Conservation (phyloP, 768 basidiomycete species). For the Tulasnella calospora region DNA sequence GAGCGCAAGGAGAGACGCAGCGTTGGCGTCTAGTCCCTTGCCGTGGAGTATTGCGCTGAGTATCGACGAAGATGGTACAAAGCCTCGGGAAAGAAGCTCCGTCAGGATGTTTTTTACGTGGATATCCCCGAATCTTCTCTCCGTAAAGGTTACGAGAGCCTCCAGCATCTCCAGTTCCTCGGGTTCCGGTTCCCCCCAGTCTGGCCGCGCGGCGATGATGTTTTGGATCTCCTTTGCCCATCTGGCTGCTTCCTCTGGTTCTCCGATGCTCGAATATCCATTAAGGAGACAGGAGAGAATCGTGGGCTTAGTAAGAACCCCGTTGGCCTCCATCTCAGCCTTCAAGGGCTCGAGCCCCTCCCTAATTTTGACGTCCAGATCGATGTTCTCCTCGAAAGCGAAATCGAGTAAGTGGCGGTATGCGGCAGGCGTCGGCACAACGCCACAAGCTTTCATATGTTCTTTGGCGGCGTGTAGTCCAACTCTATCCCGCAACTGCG, state of each 20-base stretch:
- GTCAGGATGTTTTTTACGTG: background rate
- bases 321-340: background rate
- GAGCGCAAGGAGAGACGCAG: constrained; percentile 36
- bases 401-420: background rate
- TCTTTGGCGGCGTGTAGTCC: background rate
- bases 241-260: background rate
- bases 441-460: background rate
- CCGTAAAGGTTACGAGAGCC: background rate
- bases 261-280: background rate
- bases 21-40: background rate
- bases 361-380: background rate
- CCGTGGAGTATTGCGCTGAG: constrained; percentile 2
- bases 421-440: background rate
- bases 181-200: background rate
- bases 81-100: background rate
- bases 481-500: background rate
- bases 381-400: background rate
- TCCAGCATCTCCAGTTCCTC: background rate
- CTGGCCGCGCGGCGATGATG: background rate
- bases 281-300: background rate
- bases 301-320: background rate
- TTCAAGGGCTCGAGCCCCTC: background rate
- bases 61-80: constrained; percentile 1
- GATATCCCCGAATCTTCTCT: background rate
- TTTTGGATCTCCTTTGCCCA: background rate